Base-by-base conservation (phyloP, 352 stramenopile genomes). In the Pelagophyceae sp. region DNA sequence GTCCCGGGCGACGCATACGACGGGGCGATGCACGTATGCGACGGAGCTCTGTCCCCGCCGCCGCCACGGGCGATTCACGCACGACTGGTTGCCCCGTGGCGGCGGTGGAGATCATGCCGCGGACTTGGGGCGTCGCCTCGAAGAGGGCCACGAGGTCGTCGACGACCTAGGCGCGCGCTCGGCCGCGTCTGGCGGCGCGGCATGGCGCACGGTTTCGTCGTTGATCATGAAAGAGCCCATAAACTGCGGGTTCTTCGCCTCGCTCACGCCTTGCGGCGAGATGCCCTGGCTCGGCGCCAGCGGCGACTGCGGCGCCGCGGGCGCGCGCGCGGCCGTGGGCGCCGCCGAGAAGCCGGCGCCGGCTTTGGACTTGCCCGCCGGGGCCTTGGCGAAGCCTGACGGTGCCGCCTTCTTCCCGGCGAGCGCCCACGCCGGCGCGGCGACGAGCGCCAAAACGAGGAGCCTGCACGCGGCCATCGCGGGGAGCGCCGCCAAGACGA, bases 141-240 rank as follows among this genome's bases (percentile, higher is more conserved):
- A 74, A 74, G 35, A 58, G 11, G 5, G 20, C 29, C 33, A 74
- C 38, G 67, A 74, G 2, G 37, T 31, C 67, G 37, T 74, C 67
- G 35, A 27, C 11, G 11, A 74, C 38, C 5, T 32, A 23, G 11
- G 23, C 11, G 23, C 11, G 45, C 23, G 45, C n/a, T n/a, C n/a
- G n/a, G n/a, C n/a, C n/a, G n/a, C n/a, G n/a, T n/a, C n/a, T n/a
- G n/a, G n/a, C n/a, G n/a, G n/a, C n/a, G n/a, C n/a, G n/a, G n/a
- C n/a, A n/a, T 23, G 45, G 11, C 45, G 45, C 45, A 54, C 45
- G 11, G 45, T 11, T n/a, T 27, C 15, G 37, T 74, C 67, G 35
- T 51, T 11, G 6, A 74, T 74, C 35, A 74, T 33, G 67, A 58
- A 74, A 23, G 33, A 6, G 2, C 67, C 67, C 33, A 58, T 54